Base-by-base conservation (phyloP, 371 early-diverging fungal species). In the Quaeritorhiza haematococci region DNA sequence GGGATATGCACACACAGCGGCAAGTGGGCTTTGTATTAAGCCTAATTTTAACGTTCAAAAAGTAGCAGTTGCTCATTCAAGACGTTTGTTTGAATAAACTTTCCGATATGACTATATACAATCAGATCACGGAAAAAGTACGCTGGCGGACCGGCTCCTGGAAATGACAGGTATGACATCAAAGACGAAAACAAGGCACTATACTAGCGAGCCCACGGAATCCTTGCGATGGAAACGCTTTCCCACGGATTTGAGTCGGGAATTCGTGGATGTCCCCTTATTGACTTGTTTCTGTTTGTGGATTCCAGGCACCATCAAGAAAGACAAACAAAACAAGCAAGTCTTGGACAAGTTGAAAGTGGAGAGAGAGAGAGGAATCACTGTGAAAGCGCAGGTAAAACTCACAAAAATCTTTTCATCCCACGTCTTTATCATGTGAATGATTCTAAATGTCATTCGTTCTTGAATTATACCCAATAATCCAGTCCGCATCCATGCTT, bases 261-360 rank as follows among this genome's bases (percentile, higher is more conserved):
- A 59, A 17, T 45, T 43, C 19, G 33, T 10, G 8, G 49, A 58
- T 27, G 30, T 21, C 13, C 23, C 21, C 33, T 17, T 38, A 35
- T 28, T 53, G 10, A 15, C 50, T 7, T 17, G n/a, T 17, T 15
- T 19, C 8, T 23, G 23, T 32, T 52, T 17, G 33, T 21, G 21
- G 35, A 38, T 21, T 19, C 8, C 32, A 55, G 85, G 87, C 5
- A 91, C 91, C 0, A 91, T 93, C 33, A 71, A 78, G 0, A 73
- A 78, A 35, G 69, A 76, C 28, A 78, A 75, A 46, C 75, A 73
- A 23, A 91, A 94, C 61, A 89, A 90, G 56, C 96, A 95, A 65
- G 92, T 94, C 1, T 71, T 98, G 29, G 98, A 98, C 63, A 96
- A 93, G 69, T 80, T 98, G 3, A 86, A 88, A 64, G 96, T 98